A percentile compares a stretch with the other conserved stretches of the same genome.
phyloP scores from a whole-genome alignment of 768 basidiomycete species.

The Tylopilus vinaceipallidus region DNA sequence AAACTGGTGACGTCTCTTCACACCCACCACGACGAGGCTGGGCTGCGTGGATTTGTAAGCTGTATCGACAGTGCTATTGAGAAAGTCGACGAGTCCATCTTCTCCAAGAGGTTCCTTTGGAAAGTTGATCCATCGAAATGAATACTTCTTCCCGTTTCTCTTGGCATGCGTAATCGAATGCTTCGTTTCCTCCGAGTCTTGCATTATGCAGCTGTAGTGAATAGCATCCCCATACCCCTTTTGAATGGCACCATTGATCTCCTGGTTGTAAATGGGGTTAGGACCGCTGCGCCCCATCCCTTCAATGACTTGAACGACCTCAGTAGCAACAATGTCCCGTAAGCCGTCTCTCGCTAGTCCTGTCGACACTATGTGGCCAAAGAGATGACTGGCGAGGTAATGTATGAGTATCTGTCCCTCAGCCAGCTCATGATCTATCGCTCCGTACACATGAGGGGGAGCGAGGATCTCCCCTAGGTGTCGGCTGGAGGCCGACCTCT shows the following conservation, averaged over 20 bases:
- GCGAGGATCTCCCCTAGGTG: slow-evolving; percentile 2
- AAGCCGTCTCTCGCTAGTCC: slow-evolving; percentile 2
- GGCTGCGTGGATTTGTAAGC: slow-evolving; percentile 3
- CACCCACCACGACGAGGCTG: not conserved
- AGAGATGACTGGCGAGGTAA: slow-evolving; percentile 14
- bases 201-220: not conserved
- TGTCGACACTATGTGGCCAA: slow-evolving; percentile 2
- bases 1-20: slow-evolving; percentile 9
- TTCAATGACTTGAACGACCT: slow-evolving; percentile 3
- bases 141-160: not conserved
- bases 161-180: not conserved
- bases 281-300: not conserved
- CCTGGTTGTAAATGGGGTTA: not conserved
- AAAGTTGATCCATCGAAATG: slow-evolving; percentile 4
- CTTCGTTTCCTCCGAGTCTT: too few species aligned
- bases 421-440: slow-evolving; percentile 6
- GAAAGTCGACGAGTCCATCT: slow-evolving; percentile 5
- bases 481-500: slow-evolving; percentile 1
- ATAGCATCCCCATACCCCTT: slow-evolving; percentile 4
- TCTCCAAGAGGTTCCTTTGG: slow-evolving; percentile 1
- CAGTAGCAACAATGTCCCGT: not conserved
- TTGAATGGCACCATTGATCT: not conserved
- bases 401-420: slow-evolving; percentile 4
- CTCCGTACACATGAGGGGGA: not conserved
- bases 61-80: slow-evolving; percentile 7